Evolutionary conservation across 495 filamentous ascomycete species (phyloP).

Genomic region (Darksidea phi): DNA sequence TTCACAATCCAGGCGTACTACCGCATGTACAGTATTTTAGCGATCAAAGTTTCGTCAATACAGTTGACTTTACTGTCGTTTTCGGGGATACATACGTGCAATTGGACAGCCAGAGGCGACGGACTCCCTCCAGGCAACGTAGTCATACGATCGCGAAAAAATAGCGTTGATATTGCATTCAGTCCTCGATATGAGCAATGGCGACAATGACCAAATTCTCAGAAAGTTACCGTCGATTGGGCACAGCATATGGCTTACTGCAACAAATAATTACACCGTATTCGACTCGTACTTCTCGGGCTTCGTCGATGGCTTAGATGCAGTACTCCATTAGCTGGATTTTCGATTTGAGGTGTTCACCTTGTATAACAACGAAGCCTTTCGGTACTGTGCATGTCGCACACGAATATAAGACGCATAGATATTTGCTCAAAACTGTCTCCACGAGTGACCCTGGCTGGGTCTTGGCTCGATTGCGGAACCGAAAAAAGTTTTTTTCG

Average conservation of each 20-base stretch:
- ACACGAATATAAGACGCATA: slow-evolving; percentile 23
- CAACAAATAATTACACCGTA: slow-evolving; percentile 23
- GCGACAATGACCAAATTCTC: slow-evolving; percentile 4
- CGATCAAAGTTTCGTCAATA: slow-evolving; percentile 16
- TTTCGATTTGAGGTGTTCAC: background rate
- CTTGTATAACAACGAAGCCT: background rate
- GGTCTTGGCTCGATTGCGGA: background rate
- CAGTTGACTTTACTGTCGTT: slow-evolving; percentile 28
- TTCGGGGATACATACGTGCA: slow-evolving; percentile 27
- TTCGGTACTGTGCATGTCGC: slow-evolving; percentile 29
- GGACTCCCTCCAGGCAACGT: slow-evolving; percentile 9
- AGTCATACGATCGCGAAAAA: slow-evolving; percentile 14
- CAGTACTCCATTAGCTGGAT: slow-evolving; percentile 15
- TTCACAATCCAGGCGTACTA: slow-evolving; percentile 34
- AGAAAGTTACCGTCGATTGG: slow-evolving; percentile 19
- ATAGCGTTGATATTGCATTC: slow-evolving; percentile 26
- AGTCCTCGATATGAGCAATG: slow-evolving; percentile 12
- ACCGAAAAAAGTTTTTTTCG: background rate
- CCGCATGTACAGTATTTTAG: slow-evolving; percentile 27
- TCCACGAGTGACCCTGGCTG: slow-evolving; percentile 13
- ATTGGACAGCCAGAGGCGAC: slow-evolving; percentile 14
- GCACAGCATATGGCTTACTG: slow-evolving; percentile 21
- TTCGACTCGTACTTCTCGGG: slow-evolving; percentile 23
- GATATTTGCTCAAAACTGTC: slow-evolving; percentile 19
- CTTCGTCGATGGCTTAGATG: slow-evolving; percentile 21